Evolutionary conservation across 768 basidiomycete species (phyloP).

Genomic region (Hypholoma sublateritium): DNA sequence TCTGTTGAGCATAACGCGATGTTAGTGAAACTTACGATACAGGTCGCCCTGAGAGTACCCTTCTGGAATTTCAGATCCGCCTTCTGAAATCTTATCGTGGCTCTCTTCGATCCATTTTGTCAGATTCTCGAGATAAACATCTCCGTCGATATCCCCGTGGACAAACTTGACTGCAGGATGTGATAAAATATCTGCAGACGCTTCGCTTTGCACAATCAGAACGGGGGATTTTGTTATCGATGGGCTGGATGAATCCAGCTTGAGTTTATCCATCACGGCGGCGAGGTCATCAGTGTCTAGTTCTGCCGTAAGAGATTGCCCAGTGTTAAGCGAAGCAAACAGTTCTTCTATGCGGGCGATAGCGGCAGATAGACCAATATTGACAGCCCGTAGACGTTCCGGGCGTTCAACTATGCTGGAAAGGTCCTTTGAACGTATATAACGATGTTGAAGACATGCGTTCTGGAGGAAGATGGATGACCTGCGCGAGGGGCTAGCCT

Average conservation of each 20-base stretch:
- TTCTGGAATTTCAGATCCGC: slow-evolving; percentile 74
- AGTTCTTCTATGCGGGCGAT: slow-evolving; percentile 66
- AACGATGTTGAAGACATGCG: slow-evolving; percentile 70
- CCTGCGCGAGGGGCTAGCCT: slow-evolving; percentile 3
- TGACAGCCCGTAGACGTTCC: slow-evolving; percentile 83
- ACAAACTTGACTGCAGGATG: slow-evolving; percentile 70
- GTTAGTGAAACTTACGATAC: slow-evolving; percentile 57
- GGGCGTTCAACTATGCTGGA: slow-evolving; percentile 89
- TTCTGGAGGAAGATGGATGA: slow-evolving; percentile 60
- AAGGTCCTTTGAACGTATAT: slow-evolving; percentile 72
- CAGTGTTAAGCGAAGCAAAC: neutral
- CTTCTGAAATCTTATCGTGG: slow-evolving; percentile 55
- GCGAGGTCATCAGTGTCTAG: slow-evolving; percentile 22
- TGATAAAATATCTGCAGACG: slow-evolving; percentile 53
- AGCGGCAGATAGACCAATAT: slow-evolving; percentile 78
- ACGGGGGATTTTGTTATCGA: slow-evolving; percentile 27
- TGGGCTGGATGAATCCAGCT: slow-evolving; percentile 16
- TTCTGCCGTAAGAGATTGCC: neutral
- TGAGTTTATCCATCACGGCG: slow-evolving; percentile 27
- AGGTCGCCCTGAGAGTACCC: slow-evolving; percentile 76
- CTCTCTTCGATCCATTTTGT: slow-evolving; percentile 60
- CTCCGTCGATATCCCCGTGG: slow-evolving; percentile 68
- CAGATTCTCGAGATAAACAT: slow-evolving; percentile 67
- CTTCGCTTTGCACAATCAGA: slow-evolving; percentile 50
- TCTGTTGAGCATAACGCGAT: neutral